phyloP scores from a whole-genome alignment of 176 grass and related monocot species.

The Dactylis glomerata region DNA sequence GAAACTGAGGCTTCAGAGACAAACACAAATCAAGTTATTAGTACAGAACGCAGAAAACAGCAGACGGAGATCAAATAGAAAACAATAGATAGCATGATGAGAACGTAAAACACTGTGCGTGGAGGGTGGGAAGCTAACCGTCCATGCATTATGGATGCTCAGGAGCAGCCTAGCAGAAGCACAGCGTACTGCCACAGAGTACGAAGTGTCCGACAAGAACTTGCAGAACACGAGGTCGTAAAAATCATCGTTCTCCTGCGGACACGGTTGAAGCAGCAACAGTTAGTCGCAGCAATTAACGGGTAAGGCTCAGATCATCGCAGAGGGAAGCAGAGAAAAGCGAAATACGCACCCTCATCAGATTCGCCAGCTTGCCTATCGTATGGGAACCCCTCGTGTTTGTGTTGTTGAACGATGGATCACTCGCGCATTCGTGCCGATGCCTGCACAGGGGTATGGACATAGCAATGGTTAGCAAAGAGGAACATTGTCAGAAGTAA shows the following conservation, averaged over 20 bases:
- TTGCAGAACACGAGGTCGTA: conserved; percentile 80
- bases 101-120: neutral
- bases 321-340: neutral
- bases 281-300: neutral
- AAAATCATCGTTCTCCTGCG: conserved; percentile 90
- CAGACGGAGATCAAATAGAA: neutral
- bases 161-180: conserved; percentile 80
- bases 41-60: neutral
- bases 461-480: neutral
- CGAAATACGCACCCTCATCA: conserved; percentile 51
- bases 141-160: conserved; percentile 64
- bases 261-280: neutral
- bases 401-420: conserved; percentile 38
- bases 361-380: conserved; percentile 74
- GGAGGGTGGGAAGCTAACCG: conserved; percentile 41
- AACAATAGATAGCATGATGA: neutral
- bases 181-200: conserved; percentile 45
- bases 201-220: conserved; percentile 64
- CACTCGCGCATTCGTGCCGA: conserved; percentile 34
- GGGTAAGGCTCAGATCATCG: neutral
- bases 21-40: neutral
- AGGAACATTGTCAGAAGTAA: neutral
- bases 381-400: conserved; percentile 55
- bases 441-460: conserved; percentile 34
- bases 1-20: conserved; percentile 53